Evolutionary conservation across 805 yeast genomes (phyloP).

Genomic region (Myxozyma neotropica): DNA sequence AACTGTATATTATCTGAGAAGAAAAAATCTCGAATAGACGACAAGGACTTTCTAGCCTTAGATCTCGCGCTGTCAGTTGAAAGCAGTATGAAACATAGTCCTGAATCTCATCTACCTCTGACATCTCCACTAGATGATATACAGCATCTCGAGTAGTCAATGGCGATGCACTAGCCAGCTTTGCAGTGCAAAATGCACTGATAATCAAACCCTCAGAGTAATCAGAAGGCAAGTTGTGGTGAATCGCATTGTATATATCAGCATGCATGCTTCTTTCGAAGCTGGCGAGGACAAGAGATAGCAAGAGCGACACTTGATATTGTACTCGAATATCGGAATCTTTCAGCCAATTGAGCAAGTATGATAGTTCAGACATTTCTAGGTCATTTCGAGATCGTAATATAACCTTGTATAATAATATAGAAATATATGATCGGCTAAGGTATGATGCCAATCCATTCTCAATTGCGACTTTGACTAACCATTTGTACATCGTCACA

Average conservation of each 20-base stretch:
- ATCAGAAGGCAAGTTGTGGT: not conserved
- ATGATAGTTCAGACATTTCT: not conserved
- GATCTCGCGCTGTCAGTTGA: not conserved
- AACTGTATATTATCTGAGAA: constrained; percentile 20
- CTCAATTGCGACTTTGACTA: not conserved
- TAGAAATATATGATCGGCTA: not conserved
- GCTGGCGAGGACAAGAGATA: not conserved
- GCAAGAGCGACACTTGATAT: not conserved
- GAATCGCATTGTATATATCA: constrained; percentile 2
- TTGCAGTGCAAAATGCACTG: constrained; percentile 2
- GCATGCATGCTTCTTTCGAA: not conserved
- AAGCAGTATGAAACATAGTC: not conserved
- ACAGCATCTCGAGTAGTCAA: constrained; percentile 9
- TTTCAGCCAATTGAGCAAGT: not conserved
- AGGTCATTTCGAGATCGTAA: not conserved
- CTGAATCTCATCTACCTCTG: not conserved
- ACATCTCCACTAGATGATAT: constrained; percentile 5
- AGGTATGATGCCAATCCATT: constrained; percentile 3
- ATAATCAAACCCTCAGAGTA: constrained; percentile 1
- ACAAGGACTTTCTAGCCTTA: not conserved
- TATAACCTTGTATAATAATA: not conserved
- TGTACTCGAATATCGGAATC: constrained; percentile 1
- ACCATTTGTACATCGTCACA: not conserved
- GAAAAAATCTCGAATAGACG: constrained; percentile 17
- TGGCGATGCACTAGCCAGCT: constrained; percentile 3